Base-by-base conservation (phyloP, 768 basidiomycete genomes). In the Russula foetens region DNA sequence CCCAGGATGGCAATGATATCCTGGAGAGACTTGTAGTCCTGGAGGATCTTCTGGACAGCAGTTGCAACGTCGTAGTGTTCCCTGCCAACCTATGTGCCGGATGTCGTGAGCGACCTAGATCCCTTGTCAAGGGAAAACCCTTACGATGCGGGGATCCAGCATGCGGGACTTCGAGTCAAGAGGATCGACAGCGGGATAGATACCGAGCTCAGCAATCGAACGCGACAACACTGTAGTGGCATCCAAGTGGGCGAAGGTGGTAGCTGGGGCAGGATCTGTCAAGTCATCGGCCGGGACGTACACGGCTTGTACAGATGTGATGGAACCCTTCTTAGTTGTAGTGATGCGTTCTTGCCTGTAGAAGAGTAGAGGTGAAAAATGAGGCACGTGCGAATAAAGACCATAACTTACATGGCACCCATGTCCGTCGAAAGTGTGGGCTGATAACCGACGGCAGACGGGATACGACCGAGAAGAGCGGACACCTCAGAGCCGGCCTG, bases 401-500 rank as follows among this genome's bases (percentile, higher is more conserved):
- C 47, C n/a, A 21, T 15, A 50, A 80, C 88, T 62, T 75, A 90
- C 97, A 98, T 99, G 83, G 85, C 85, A 92, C 97, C 97, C 97
- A 99, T 99, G 76, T 99, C 97, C 73, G 97, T 99, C 67, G 97
- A 98, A 63, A 98, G 88, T 55, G 97, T 98, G 73, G 97, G 97
- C 75, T 99, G 97, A 81, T 99, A 99, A 85, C 97, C 97, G 84
- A 99, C 97, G 66, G 97, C 97, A 68, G 97, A 98, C 68, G 97
- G 97, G 72, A 98, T 99, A 92, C 97, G 97, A 83, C 97, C 97
- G 68, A 98, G 90, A 70, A 99, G 77, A 66, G 97, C 97, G 79
- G 97, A 99, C 82, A 98, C 97, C 75, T 98, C 97, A 66, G 97
- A 99, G 87, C 97, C 97, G 71, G 97, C 97, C 77, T 98, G 97